These are phyloP conservation scores for Anthracocystis setariae DNA, from an alignment of 1,284 basidiomycete genomes.

Conservation along the genomic window DNA sequence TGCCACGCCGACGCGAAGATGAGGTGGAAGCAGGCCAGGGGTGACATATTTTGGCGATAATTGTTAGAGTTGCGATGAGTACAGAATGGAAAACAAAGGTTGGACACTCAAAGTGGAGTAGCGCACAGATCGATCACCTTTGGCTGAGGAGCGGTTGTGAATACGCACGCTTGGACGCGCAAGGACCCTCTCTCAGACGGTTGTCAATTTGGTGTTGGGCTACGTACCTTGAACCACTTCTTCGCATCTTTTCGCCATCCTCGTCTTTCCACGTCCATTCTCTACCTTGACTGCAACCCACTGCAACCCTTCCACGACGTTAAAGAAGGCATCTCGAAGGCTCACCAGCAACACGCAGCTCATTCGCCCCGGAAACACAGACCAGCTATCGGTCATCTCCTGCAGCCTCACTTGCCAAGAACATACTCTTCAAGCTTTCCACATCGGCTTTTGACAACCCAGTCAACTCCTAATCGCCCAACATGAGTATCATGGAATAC, in stretches of 20 bases:
- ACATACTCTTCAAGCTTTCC: background rate
- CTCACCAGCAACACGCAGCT: background rate
- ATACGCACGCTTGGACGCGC: constrained; percentile 47
- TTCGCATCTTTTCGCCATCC: constrained; percentile 13
- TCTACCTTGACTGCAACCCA: background rate
- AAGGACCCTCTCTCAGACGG: constrained; percentile 40
- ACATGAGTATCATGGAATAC: constrained; percentile 72
- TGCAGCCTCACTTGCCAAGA: background rate
- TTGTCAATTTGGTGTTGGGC: constrained; percentile 6
- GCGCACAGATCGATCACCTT: constrained; percentile 42
- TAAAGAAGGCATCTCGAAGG: too few species aligned
- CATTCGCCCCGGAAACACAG: background rate
- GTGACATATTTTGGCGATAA: constrained; percentile 3
- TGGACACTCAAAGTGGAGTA: constrained; percentile 16
- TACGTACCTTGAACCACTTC: background rate
- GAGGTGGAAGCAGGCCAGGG: constrained; percentile 31
- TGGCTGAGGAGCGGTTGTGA: constrained; percentile 21
- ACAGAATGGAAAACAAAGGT: too few species aligned
- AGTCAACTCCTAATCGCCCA: constrained; percentile 28
- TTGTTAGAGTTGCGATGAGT: too few species aligned
- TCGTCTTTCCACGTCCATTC: background rate
- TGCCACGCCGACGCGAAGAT: background rate
- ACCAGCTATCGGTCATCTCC: background rate
- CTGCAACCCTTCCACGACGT: background rate
- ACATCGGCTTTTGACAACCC: constrained; percentile 15